Evolutionary conservation across 208 protist species (phyloP).

Genomic region (Sergeia podlipaevii): DNA sequence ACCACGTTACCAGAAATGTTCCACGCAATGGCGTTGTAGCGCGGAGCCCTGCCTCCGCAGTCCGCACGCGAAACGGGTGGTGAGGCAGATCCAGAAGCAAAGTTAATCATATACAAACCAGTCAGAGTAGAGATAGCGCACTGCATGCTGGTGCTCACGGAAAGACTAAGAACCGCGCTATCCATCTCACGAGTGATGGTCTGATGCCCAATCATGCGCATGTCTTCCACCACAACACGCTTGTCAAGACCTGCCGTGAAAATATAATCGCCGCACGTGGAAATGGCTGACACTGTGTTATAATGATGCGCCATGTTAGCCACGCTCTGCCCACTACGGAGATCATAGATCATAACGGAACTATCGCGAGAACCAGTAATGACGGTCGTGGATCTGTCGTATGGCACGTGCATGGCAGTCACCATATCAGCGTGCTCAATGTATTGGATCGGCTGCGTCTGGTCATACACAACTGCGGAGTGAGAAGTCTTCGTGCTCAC

Average conservation of each 20-base stretch:
- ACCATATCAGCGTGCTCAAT: slow-evolving; percentile 83
- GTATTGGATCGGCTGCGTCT: slow-evolving; percentile 57
- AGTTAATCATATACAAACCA: slow-evolving; percentile 77
- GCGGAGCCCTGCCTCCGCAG: slow-evolving; percentile 37
- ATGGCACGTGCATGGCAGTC: slow-evolving; percentile 69
- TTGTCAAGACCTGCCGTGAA: slow-evolving; percentile 81
- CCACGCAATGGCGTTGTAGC: slow-evolving; percentile 79
- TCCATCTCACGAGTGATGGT: slow-evolving; percentile 60
- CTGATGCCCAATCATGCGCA: slow-evolving; percentile 63
- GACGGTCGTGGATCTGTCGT: slow-evolving; percentile 55
- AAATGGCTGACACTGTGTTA: slow-evolving; percentile 76
- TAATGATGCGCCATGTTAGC: slow-evolving; percentile 51
- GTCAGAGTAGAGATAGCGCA: slow-evolving; percentile 85
- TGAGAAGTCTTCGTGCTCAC: slow-evolving; percentile 34
- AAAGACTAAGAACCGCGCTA: slow-evolving; percentile 71
- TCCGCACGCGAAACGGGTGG: slow-evolving; percentile 50
- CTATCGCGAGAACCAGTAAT: slow-evolving; percentile 85
- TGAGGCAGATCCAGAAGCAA: slow-evolving; percentile 34
- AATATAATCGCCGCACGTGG: slow-evolving; percentile 72
- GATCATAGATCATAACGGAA: slow-evolving; percentile 76
- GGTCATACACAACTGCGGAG: slow-evolving; percentile 62
- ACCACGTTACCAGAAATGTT: slow-evolving; percentile 64
- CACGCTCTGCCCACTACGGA: slow-evolving; percentile 32
- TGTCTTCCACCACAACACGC: slow-evolving; percentile 66
- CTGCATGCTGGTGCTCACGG: slow-evolving; percentile 56